Conservation (phyloP, 2,329 filamentous ascomycete species). For the Aspergillus awamori region DNA sequence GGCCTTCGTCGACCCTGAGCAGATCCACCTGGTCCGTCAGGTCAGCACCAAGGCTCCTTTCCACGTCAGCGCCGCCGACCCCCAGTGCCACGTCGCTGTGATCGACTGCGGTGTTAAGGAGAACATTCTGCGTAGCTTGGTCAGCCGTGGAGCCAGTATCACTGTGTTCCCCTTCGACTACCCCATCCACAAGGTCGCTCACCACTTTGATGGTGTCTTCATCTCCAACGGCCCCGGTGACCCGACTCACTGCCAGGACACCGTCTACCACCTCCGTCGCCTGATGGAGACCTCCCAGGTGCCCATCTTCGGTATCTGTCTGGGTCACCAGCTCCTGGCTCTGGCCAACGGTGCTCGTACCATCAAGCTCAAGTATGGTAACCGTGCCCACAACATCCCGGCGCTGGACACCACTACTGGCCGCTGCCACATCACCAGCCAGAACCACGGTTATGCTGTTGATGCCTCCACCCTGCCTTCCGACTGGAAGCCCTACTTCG, state of each 20-base stretch:
- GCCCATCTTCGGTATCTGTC: constrained; percentile 96
- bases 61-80: constrained; percentile 82
- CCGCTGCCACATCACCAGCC: constrained; percentile 96
- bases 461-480: constrained; percentile 77
- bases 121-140: constrained; percentile 95
- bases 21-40: constrained; percentile 93
- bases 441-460: constrained; percentile 98
- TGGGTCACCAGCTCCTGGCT: constrained; percentile 94
- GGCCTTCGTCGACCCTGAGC: constrained; percentile 89
- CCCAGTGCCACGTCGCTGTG: constrained; percentile 86
- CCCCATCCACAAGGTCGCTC: constrained; percentile 95
- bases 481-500: constrained; percentile 97
- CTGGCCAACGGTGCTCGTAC: constrained; percentile 85
- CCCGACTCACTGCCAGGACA: constrained; percentile 93
- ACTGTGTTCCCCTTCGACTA: constrained; percentile 97
- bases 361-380: constrained; percentile 98
- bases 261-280: constrained; percentile 86
- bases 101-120: constrained; percentile 99
- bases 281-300: constrained; percentile 89
- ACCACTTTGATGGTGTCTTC: constrained; percentile 98
- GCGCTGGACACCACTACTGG: constrained; percentile 92
- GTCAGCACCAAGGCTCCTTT: constrained; percentile 99
- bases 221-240: constrained; percentile 99
- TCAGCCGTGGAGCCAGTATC: constrained; percentile 86
- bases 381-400: constrained; percentile 98